Base-by-base conservation (phyloP, 164 flowering plant species). In the Berberis vulgaris region DNA sequence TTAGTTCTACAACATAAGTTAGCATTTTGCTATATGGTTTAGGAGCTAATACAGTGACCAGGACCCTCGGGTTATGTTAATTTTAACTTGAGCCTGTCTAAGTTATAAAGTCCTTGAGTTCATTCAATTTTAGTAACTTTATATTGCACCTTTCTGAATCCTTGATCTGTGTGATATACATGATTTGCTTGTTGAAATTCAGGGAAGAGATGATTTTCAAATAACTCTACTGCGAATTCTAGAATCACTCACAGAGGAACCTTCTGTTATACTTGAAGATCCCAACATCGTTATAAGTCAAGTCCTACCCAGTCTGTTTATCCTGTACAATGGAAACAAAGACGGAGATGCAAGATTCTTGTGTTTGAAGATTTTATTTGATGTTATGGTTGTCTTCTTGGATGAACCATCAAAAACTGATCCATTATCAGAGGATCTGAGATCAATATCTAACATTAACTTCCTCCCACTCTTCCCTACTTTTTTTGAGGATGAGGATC, bases 171-270 rank as follows among this genome's bases (percentile, higher is more conserved):
- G 43, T 63, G 10, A 26, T 13, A 26, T 41, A 43, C 45, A 26
- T 61, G 46, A 11, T 57, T 7, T 43, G 50, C 43, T 72, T 39
- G 6, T 74, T 72, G 11, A 60, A 65, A 73, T 82, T 56, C 95
- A 95, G 99, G 98, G 98, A 52, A 85, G 96, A 64, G 99, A 95
- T 79, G 99, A 95, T 66, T 85, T 91, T 64, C 97, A 89, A 61
- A 84, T 95, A 71, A 85, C 90, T 26, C 88, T 95, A 60, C 79
- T 91, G 45, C 89, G 87, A 54, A 80, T 91, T 67, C 71, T 95
- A 54, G 98, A 91, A 70, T 81, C 92, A 45, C 72, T 86, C 45
- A 73, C 89, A 9, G 96, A 91, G 71, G 97, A 89, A 66, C 67
- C 84, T 7, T 71, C 87, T 49, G 74, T 76, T 54, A 67, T 95